A percentile compares a stretch with the other conserved stretches of the same genome.
Conservation (phyloP, 2,329 filamentous ascomycete genomes). For the Neurospora sp. region DNA sequence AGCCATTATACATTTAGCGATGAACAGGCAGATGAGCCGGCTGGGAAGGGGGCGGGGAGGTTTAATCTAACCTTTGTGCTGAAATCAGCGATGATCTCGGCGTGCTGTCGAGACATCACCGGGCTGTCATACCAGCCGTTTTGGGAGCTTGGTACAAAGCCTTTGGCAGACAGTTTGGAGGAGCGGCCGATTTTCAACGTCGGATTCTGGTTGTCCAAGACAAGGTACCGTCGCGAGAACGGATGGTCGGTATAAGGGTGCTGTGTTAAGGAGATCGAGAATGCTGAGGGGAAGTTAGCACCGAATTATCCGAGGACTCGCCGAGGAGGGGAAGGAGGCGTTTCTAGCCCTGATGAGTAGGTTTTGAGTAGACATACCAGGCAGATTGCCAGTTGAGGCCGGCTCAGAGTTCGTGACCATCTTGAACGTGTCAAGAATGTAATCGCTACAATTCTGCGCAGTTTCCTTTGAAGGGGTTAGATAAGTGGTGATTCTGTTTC, state of each 20-base stretch:
- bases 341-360: neutral
- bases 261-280: neutral
- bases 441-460: neutral
- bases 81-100: slow-evolving; percentile 37
- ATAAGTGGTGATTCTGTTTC: neutral
- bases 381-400: neutral
- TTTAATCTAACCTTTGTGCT: slow-evolving; percentile 31
- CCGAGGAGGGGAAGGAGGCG: neutral
- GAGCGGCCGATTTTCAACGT: slow-evolving; percentile 31
- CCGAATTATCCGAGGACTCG: neutral
- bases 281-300: neutral
- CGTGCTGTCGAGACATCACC: slow-evolving; percentile 62
- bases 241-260: neutral
- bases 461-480: neutral
- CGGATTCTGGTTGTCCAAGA: slow-evolving; percentile 17
- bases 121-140: slow-evolving; percentile 63
- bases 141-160: slow-evolving; percentile 24
- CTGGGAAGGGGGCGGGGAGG: neutral
- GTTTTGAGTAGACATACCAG: neutral
- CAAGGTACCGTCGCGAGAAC: slow-evolving; percentile 10
- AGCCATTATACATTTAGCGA: slow-evolving; percentile 18
- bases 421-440: neutral
- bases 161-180: slow-evolving; percentile 35
- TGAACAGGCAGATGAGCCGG: neutral
- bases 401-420: neutral